Evolutionary conservation across 2,329 filamentous ascomycete species (phyloP), one percentile per base, ranked within the genome.

Genomic region (Sporothrix dimorphospora): DNA sequence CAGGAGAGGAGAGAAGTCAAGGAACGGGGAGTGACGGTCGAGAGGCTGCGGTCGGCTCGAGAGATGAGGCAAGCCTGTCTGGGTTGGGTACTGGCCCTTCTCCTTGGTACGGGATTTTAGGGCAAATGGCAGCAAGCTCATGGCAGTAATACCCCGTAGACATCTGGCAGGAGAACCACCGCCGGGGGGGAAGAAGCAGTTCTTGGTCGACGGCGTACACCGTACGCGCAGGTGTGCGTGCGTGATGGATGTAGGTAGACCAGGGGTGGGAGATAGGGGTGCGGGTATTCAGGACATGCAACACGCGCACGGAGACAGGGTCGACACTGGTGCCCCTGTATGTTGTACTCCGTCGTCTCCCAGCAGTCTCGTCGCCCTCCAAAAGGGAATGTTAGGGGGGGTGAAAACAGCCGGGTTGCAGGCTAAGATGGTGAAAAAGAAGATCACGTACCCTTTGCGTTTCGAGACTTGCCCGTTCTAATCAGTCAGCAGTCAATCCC

Each of bases 371-470:
- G 38, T 12, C 14, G n/a, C 34, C 57, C 34, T 61, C 34, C 57
- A 42, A 21, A 42, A 19, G 34, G 27, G 16, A 1, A 42, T 42
- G 11, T 42, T 24, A 78, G 76, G 75, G 77, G 71, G 70, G 72
- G 76, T 75, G 75, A 78, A 75, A 77, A 77, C 77, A 79, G 78
- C 76, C 76, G 77, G 76, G 78, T 79, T 75, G 76, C 77, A 79
- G 75, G 78, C 76, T 79, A 77, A 78, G 78, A 75, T 75, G 71
- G 75, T 72, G 73, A 73, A 77, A 73, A 42, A 77, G 75, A 77
- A 77, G 76, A 80, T 80, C 81, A 83, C 82, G 77, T 83, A 83
- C 82, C 77, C 75, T 79, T 80, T 78, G 79, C 75, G 82, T 84
- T 84, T 83, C 81, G 81, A 79, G 77, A 78, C 73, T 76, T 78